phyloP scores from a whole-genome alignment of 1,284 basidiomycete genomes.

The Cystobasidium sp. region DNA sequence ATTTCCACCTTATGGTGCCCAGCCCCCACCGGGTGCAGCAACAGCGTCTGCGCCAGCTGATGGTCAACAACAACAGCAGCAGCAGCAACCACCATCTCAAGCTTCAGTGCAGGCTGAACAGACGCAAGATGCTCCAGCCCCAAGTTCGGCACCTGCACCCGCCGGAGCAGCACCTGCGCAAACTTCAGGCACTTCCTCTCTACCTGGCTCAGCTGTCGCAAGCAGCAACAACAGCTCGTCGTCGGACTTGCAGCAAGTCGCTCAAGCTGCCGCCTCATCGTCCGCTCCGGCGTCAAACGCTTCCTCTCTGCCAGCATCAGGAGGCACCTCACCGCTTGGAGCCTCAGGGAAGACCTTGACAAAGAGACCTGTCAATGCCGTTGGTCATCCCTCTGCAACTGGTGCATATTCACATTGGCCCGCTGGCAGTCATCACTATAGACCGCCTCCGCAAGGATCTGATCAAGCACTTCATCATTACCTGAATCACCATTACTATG shows the following conservation, averaged over 20 bases:
- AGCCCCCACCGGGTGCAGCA: conserved; percentile 21
- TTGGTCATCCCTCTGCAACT: conserved; percentile 23
- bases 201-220: not conserved
- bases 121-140: conserved; percentile 35
- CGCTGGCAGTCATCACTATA: conserved; percentile 29
- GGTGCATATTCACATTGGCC: conserved; percentile 21
- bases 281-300: not conserved
- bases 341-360: not conserved
- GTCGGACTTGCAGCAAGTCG: conserved; percentile 22
- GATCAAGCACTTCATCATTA: conserved; percentile 23
- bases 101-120: conserved; percentile 24
- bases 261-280: not conserved
- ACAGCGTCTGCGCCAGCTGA: conserved; percentile 32
- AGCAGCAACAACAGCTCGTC: conserved; percentile 30
- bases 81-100: conserved; percentile 15
- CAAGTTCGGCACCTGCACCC: conserved; percentile 21
- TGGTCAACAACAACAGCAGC: conserved; percentile 28
- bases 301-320: not conserved
- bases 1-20: conserved; percentile 35
- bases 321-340: conserved; percentile 10
- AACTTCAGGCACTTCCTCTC: not conserved
- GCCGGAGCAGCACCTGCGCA: conserved; percentile 2
- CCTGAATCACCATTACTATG: conserved; percentile 19
- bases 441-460: conserved; percentile 18
- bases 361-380: conserved; percentile 6